phyloP scores from a whole-genome alignment of 306 rosid species.

The Benincasa hispida region DNA sequence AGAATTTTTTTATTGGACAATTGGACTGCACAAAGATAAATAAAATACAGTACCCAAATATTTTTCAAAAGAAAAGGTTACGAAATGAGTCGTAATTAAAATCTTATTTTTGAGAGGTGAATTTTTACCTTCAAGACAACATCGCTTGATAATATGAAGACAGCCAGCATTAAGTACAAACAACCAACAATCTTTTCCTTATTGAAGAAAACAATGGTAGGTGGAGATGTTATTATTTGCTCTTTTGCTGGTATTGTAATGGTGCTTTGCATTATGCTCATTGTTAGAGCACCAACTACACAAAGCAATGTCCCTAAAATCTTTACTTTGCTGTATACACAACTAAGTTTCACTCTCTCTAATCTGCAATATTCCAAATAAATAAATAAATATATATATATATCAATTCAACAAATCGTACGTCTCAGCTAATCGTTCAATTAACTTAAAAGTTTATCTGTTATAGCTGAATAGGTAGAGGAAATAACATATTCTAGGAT shows the following conservation, averaged over 20 bases:
- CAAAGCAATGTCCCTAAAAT: slow-evolving; percentile 68
- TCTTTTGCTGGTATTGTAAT: not conserved
- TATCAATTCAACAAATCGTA: no score
- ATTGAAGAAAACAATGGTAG: slow-evolving; percentile 21
- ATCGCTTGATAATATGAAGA: slow-evolving; percentile 44
- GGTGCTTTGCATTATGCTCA: slow-evolving; percentile 71
- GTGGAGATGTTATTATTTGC: not conserved
- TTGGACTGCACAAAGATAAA: no score
- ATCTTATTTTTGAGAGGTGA: no score
- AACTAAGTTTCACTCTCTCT: slow-evolving; percentile 51
- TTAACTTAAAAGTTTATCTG: no score
- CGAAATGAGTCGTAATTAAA: no score
- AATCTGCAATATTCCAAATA: slow-evolving; percentile 28
- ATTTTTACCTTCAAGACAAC: slow-evolving; percentile 52
- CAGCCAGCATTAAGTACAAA: slow-evolving; percentile 45
- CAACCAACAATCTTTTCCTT: slow-evolving; percentile 51
- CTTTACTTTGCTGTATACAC: slow-evolving; percentile 49
- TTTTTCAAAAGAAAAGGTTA: no score
- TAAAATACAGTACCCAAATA: no score
- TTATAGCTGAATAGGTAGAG: no score
- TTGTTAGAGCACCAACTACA: slow-evolving; percentile 56
- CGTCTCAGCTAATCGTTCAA: no score
- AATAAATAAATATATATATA: no score
- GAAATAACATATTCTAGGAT: no score
- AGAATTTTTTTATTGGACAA: no score